A percentile compares a stretch with the other conserved stretches of the same genome.
phyloP scores from a whole-genome alignment of 2,329 filamentous ascomycete species.

The Diaporthe longicolla region DNA sequence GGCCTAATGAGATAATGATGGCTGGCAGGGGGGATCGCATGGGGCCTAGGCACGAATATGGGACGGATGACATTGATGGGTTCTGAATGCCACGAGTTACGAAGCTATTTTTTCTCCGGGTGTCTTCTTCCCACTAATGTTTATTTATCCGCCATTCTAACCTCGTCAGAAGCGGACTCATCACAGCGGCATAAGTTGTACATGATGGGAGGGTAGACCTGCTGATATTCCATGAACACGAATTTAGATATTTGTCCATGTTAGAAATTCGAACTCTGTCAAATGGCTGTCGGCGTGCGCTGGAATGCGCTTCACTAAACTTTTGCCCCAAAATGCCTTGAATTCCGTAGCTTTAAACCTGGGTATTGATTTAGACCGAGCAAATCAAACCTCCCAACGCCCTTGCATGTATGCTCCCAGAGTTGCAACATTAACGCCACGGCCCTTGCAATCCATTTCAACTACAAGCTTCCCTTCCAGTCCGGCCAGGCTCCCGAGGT shows the following conservation, averaged over 20 bases:
- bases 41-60: not conserved
- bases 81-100: not conserved
- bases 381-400: conserved; percentile 7
- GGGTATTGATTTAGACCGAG: conserved; percentile 23
- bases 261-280: not conserved
- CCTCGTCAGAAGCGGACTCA: not conserved
- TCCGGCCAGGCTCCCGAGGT: not conserved
- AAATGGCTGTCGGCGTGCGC: not conserved
- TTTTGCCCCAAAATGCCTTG: not conserved
- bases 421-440: not conserved
- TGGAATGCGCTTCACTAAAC: too few relatives aligned
- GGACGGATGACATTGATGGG: not conserved
- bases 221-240: not conserved
- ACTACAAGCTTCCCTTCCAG: not conserved
- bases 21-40: not conserved
- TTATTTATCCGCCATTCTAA: not conserved
- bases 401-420: conserved; percentile 5
- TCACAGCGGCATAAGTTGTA: not conserved
- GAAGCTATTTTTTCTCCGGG: not conserved
- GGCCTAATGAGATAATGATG: not conserved
- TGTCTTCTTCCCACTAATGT: conserved; percentile 12
- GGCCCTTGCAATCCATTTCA: not conserved
- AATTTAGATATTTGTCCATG: conserved; percentile 2
- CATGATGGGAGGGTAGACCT: conserved; percentile 9
- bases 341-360: not conserved